These are phyloP conservation scores for Saturnispora sekii DNA, from an alignment of 805 yeast genomes.

Conservation along the genomic window DNA sequence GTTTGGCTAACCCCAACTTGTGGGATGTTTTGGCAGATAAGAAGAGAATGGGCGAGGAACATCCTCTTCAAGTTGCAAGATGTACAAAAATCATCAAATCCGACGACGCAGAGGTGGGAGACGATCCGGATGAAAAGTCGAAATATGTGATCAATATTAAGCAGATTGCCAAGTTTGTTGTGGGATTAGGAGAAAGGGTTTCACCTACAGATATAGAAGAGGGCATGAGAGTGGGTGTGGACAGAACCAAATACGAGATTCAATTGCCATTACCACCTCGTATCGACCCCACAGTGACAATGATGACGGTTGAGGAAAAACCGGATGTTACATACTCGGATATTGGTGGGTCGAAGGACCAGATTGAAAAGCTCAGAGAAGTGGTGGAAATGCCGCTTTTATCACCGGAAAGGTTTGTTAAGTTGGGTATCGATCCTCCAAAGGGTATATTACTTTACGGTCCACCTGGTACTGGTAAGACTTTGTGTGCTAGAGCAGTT, in stretches of 20 bases:
- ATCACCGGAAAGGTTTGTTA: conserved; percentile 94
- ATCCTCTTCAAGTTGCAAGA: conserved; percentile 95
- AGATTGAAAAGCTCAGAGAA: conserved; percentile 91
- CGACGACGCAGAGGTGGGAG: conserved; percentile 27
- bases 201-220: conserved; percentile 98
- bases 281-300: conserved; percentile 95
- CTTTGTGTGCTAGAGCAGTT: conserved; percentile 96
- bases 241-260: conserved; percentile 92
- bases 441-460: conserved; percentile 95
- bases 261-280: conserved; percentile 96
- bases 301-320: conserved; percentile 99
- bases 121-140: conserved; percentile 57
- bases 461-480: conserved; percentile 98
- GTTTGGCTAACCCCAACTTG: conserved; percentile 90
- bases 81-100: conserved; percentile 93
- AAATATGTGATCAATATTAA: conserved; percentile 94
- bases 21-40: conserved; percentile 98
- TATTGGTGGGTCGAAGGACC: conserved; percentile 98
- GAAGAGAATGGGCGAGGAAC: conserved; percentile 86
- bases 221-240: conserved; percentile 99
- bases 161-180: conserved; percentile 97
- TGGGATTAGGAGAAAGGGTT: conserved; percentile 91
- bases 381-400: conserved; percentile 90
- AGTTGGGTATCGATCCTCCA: conserved; percentile 97
- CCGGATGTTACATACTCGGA: conserved; percentile 98